phyloP scores from a whole-genome alignment of 345 rosid genomes.

The Triadica sebifera region DNA sequence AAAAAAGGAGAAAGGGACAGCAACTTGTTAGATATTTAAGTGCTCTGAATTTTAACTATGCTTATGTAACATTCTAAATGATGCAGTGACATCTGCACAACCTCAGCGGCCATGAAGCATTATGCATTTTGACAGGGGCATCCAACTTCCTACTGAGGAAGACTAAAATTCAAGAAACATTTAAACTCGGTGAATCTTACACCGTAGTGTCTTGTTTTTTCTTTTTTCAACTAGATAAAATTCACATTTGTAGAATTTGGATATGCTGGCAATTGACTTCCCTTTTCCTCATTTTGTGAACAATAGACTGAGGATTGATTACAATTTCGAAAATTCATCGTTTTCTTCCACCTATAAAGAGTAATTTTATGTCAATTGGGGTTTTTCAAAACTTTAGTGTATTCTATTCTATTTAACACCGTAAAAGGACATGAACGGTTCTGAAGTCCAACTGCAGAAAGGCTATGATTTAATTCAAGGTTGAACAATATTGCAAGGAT shows the following conservation, averaged over 20 bases:
- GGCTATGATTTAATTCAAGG: neutral
- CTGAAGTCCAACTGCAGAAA: neutral
- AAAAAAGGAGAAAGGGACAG: no score
- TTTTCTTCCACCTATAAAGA: neutral
- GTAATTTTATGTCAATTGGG: neutral
- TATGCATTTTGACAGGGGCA: neutral
- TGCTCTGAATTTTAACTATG: no score
- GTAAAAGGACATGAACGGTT: neutral
- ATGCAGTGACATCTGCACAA: neutral
- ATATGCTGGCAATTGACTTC: neutral
- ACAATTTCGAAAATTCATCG: no score
- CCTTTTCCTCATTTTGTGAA: neutral
- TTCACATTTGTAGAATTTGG: neutral
- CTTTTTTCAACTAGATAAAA: neutral
- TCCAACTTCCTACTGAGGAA: neutral
- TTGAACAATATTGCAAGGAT: neutral
- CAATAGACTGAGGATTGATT: no score
- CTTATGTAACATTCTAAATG: neutral
- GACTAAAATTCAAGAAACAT: neutral
- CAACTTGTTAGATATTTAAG: no score
- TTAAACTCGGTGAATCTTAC: neutral
- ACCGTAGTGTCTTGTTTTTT: neutral
- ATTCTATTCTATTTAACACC: neutral
- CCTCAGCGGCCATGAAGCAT: neutral
- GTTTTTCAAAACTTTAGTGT: neutral